phyloP scores from a whole-genome alignment of 2,329 filamentous ascomycete genomes.

The Penicillium sp. region DNA sequence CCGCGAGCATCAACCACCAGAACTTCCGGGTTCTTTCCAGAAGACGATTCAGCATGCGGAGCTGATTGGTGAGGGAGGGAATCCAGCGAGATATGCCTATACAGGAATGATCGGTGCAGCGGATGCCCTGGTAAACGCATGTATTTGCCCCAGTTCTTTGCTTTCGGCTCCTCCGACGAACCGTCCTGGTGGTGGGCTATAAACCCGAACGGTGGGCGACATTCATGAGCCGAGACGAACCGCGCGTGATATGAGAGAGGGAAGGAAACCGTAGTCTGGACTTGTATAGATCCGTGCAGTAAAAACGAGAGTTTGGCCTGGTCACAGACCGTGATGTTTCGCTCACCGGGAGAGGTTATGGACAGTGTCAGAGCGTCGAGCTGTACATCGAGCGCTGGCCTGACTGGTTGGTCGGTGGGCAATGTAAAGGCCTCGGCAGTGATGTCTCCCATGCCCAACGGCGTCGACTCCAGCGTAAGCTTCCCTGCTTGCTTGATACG shows the following conservation, averaged over 20 bases:
- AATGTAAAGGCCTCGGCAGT: slow-evolving; percentile 39
- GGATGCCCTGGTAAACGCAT: slow-evolving; percentile 40
- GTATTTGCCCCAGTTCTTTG: slow-evolving; percentile 11
- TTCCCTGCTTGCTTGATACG: slow-evolving; percentile 46
- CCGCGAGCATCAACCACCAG: slow-evolving; percentile 39
- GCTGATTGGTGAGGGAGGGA: slow-evolving; percentile 20
- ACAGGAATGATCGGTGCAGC: slow-evolving; percentile 36
- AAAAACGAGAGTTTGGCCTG: slow-evolving; percentile 30
- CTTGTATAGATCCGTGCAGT: slow-evolving; percentile 6
- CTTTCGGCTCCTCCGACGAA: background rate
- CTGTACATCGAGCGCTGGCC: slow-evolving; percentile 14
- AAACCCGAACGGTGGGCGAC: slow-evolving; percentile 45
- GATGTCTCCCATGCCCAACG: slow-evolving; percentile 40
- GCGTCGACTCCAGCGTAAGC: slow-evolving; percentile 40
- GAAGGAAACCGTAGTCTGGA: slow-evolving; percentile 30
- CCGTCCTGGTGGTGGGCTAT: slow-evolving; percentile 12
- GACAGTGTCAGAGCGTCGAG: slow-evolving; percentile 28
- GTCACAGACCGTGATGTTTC: slow-evolving; percentile 19
- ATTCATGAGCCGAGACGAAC: slow-evolving; percentile 56
- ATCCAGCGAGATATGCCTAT: slow-evolving; percentile 31
- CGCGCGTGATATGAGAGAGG: slow-evolving; percentile 52
- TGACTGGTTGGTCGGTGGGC: slow-evolving; percentile 31
- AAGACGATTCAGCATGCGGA: slow-evolving; percentile 9
- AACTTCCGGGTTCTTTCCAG: slow-evolving; percentile 17
- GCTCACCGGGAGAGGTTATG: slow-evolving; percentile 14